Percentiles rank a stretch among this genome's conserved stretches.
phyloP scores from a whole-genome alignment of 2,329 filamentous ascomycete genomes.

The Dothideomycetes sp. region DNA sequence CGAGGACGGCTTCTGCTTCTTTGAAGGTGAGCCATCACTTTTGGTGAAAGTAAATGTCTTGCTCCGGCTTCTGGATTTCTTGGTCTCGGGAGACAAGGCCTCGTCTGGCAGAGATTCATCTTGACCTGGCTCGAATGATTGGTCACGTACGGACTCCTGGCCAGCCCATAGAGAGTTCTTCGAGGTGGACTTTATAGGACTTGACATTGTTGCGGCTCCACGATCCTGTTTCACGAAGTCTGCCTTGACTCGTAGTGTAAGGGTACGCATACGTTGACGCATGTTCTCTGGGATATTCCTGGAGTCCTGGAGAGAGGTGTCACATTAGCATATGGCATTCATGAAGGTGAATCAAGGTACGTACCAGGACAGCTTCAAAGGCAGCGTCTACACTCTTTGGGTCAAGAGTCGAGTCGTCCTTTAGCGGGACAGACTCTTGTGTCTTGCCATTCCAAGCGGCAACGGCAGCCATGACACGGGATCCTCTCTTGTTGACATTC shows the following conservation, averaged over 20 bases:
- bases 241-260: constrained; percentile 84
- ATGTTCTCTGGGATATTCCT: constrained; percentile 91
- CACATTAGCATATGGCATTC: neutral
- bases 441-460: constrained; percentile 48
- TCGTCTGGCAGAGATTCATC: constrained; percentile 2
- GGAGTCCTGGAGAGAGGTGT: constrained; percentile 42
- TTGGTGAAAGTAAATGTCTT: constrained; percentile 70
- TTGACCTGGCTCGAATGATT: no score
- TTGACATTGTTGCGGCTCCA: constrained; percentile 13
- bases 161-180: neutral
- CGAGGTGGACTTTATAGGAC: constrained; percentile 8
- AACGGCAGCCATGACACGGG: constrained; percentile 53
- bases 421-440: constrained; percentile 26
- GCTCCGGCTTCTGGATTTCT: constrained; percentile 45
- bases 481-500: constrained; percentile 33
- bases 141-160: no score
- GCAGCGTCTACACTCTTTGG: constrained; percentile 48
- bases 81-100: constrained; percentile 17
- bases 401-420: constrained; percentile 37
- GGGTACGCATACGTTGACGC: constrained; percentile 83
- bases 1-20: constrained; percentile 62
- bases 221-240: constrained; percentile 90
- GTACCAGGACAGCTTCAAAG: constrained; percentile 50
- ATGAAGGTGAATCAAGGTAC: no score
- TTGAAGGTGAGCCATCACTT: constrained; percentile 56